These are phyloP conservation scores for Rhizoclosmatium globosum DNA, from an alignment of 192 early-diverging fungal genomes.

Conservation along the genomic window DNA sequence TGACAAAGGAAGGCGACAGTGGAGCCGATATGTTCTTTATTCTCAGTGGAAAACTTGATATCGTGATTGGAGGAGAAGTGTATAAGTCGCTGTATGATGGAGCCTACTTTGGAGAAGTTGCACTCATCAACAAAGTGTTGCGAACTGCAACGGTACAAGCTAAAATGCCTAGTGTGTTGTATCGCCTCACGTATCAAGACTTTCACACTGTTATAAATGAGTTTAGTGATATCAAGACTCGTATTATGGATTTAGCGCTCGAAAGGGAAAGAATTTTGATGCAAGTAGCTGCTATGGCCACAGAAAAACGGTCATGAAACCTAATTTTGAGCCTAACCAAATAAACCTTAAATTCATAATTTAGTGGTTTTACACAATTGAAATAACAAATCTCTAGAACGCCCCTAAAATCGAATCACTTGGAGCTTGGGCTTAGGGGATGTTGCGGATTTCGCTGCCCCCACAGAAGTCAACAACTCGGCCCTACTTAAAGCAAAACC, in stretches of 20 bases:
- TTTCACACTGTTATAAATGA: constrained; percentile 9
- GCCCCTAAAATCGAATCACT: not conserved
- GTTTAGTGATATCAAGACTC: not conserved
- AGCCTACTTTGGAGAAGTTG: constrained; percentile 45
- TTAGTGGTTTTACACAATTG: too few relatives aligned
- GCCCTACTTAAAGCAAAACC: not conserved
- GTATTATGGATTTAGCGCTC: not conserved
- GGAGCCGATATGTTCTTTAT: constrained; percentile 48
- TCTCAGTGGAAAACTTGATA: constrained; percentile 21
- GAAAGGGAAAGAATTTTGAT: constrained; percentile 5
- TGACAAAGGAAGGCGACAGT: constrained; percentile 41
- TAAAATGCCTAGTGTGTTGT: not conserved
- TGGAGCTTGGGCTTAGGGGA: not conserved
- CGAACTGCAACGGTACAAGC: constrained; percentile 11
- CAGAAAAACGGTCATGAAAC: too few relatives aligned
- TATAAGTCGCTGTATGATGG: constrained; percentile 36
- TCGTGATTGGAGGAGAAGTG: constrained; percentile 29
- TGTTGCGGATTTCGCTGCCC: not conserved
- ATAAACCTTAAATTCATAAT: too few relatives aligned
- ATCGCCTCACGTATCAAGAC: constrained; percentile 7
- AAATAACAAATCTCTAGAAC: not conserved
- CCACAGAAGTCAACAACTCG: not conserved
- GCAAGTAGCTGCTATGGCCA: too few relatives aligned
- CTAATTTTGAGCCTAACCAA: too few relatives aligned
- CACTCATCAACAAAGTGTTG: not conserved